Evolutionary conservation across 768 basidiomycete species (phyloP), one percentile per base, ranked within the genome.

Genomic region (Pholiota molesta): DNA sequence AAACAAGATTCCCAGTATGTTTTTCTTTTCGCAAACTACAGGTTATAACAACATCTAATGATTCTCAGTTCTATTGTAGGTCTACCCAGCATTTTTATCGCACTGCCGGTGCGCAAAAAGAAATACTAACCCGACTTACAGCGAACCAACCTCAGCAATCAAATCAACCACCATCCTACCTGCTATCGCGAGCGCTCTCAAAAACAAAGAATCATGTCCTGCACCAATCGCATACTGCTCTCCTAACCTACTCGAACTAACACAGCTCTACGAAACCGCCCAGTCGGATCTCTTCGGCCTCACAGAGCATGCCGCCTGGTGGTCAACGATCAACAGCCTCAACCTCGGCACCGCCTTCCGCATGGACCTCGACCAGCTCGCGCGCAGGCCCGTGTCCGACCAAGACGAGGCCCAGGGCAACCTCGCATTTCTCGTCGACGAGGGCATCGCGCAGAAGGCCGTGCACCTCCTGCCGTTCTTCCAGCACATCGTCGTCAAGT

Each of bases 141-240:
- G 92, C 72, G 97, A 99, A 74, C 97, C 97, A 1, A 99, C 97
- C 1, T 97, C 95, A 0, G 81, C 90, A n/a, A 75, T 82, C 49
- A 99, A 99, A 76, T 88, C 92, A 0, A 77, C 79, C 1, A 77
- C 81, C 2, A 86, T 99, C 61, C 70, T 97, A 5, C 82, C 87
- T 0, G 87, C 92, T 0, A 73, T 91, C 54, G 71, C 76, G 4
- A 73, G 79, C 14, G 77, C 75, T 7, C 64, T 79, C 51, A 70
- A 70, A 47, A 61, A 57, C 62, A 60, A 61, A 17, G 59, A 60
- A 21, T 52, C 61, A 16, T 59, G 65, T 7, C 68, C 65, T 49
- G 70, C 87, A 4, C 84, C 87, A 2, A 77, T 97, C 51, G 77
- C 87, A 2, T 93, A 87, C 66, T 82, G 87, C 51, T 91, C 96